A percentile compares a stretch with the other conserved stretches of the same genome.
Evolutionary conservation across 2,329 filamentous ascomycete species (phyloP).

Genomic region (Fonsecaea nubica): DNA sequence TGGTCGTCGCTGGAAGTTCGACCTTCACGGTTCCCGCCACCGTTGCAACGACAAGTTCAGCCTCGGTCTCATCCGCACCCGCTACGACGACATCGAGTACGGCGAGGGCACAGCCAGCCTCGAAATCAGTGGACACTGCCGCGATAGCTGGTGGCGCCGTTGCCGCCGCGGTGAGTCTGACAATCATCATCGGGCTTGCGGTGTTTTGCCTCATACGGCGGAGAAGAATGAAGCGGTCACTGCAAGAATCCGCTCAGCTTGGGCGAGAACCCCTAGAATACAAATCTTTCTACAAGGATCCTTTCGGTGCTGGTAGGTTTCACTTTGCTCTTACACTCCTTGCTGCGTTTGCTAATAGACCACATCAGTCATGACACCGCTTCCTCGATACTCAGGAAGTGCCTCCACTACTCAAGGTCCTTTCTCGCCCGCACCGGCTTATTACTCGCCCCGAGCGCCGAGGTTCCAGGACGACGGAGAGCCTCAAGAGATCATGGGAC

Average conservation of each 20-base stretch:
- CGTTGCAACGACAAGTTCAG: slow-evolving; percentile 21
- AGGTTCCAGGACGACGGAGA: slow-evolving; percentile 22
- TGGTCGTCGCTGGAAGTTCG: slow-evolving; percentile 28
- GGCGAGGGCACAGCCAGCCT: background rate
- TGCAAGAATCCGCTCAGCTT: background rate
- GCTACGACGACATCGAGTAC: slow-evolving; percentile 13
- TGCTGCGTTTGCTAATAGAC: background rate
- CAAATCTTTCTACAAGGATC: slow-evolving; percentile 22
- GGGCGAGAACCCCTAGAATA: slow-evolving; percentile 9
- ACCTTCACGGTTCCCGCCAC: slow-evolving; percentile 29
- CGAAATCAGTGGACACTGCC: slow-evolving; percentile 14
- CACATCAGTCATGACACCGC: slow-evolving; percentile 16
- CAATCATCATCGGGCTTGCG: slow-evolving; percentile 14
- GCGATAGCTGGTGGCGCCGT: slow-evolving; percentile 26
- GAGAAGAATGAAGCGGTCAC: slow-evolving; percentile 13
- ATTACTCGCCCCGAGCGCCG: slow-evolving; percentile 10
- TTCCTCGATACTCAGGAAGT: slow-evolving; percentile 21
- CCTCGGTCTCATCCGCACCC: background rate
- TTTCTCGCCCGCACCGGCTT: slow-evolving; percentile 26
- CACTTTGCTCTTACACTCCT: background rate
- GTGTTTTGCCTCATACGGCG: slow-evolving; percentile 22
- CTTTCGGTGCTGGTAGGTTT: slow-evolving; percentile 4
- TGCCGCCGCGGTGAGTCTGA: slow-evolving; percentile 20
- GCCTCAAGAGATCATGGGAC: slow-evolving; percentile 34
- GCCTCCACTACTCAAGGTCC: slow-evolving; percentile 10